Conservation (phyloP, 768 basidiomycete species). For the Leccinum sublutescens region DNA sequence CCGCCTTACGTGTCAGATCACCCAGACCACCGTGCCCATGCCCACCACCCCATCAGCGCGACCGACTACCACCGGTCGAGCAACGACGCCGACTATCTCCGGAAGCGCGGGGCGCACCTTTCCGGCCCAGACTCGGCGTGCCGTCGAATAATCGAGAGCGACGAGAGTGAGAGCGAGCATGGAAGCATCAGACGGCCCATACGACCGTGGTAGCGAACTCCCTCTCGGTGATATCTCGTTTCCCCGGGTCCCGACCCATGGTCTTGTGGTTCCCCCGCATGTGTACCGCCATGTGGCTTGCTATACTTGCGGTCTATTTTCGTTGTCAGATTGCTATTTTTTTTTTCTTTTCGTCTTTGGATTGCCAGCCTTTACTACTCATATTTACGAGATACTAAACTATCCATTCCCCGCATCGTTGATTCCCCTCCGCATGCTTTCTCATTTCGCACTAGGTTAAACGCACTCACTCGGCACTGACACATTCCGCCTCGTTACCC, state of each 20-base stretch:
- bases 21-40: conserved; percentile 14
- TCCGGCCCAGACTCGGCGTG: conserved; percentile 27
- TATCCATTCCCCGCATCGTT: conserved; percentile 15
- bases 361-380: conserved; percentile 11
- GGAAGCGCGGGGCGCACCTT: conserved; percentile 17
- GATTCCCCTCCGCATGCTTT: conserved; percentile 18
- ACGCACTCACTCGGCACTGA: conserved; percentile 3
- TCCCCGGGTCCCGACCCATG: background rate
- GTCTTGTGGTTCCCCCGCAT: background rate
- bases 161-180: conserved; percentile 39
- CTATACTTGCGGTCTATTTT: background rate
- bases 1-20: conserved; percentile 9
- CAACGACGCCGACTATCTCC: background rate
- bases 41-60: conserved; percentile 6
- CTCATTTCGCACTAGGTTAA: conserved; percentile 9
- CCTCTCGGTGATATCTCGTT: background rate
- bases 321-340: background rate
- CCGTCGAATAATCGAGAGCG: conserved; percentile 28
- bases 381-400: conserved; percentile 8
- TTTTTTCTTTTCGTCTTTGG: background rate
- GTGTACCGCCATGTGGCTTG: conserved; percentile 1
- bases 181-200: conserved; percentile 35
- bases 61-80: conserved; percentile 14
- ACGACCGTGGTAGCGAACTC: conserved; percentile 43
- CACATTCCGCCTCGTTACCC: background rate